phyloP scores from a whole-genome alignment of 805 yeast genomes.

The Metschnikowia henanensis region DNA sequence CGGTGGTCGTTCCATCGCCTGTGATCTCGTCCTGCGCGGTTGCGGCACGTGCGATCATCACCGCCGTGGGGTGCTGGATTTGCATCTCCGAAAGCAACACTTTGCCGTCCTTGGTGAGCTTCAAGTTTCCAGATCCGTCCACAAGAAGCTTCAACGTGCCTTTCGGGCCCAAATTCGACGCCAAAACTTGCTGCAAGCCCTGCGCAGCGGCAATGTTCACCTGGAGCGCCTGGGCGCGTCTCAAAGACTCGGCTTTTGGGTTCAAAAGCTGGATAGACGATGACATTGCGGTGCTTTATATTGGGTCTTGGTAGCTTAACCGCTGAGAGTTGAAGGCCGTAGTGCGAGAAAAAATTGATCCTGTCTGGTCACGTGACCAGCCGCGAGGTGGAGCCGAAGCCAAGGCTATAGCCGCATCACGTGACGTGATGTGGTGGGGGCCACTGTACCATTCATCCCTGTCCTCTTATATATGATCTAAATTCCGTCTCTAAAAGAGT shows the following conservation, averaged over 20 bases:
- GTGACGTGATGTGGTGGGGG: too few relatives aligned
- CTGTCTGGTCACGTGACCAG: too few relatives aligned
- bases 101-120: constrained; percentile 96
- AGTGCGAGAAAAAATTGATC: too few relatives aligned
- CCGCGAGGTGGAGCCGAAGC: too few relatives aligned
- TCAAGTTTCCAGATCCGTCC: constrained; percentile 94
- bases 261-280: constrained; percentile 83
- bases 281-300: constrained; percentile 32
- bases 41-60: constrained; percentile 85
- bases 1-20: constrained; percentile 99
- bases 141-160: constrained; percentile 96
- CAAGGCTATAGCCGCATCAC: too few relatives aligned
- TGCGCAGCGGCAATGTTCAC: constrained; percentile 97
- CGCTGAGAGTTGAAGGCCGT: too few relatives aligned
- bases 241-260: constrained; percentile 96
- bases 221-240: constrained; percentile 93
- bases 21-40: constrained; percentile 98
- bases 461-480: too few relatives aligned
- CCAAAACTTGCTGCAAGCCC: constrained; percentile 89
- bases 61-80: constrained; percentile 59
- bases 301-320: too few relatives aligned
- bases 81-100: constrained; percentile 95
- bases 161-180: constrained; percentile 93
- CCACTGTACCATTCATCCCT: too few relatives aligned
- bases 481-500: too few relatives aligned